Base-by-base conservation (phyloP, 2,329 filamentous ascomycete genomes). In the Trichoderma afroharzianum region DNA sequence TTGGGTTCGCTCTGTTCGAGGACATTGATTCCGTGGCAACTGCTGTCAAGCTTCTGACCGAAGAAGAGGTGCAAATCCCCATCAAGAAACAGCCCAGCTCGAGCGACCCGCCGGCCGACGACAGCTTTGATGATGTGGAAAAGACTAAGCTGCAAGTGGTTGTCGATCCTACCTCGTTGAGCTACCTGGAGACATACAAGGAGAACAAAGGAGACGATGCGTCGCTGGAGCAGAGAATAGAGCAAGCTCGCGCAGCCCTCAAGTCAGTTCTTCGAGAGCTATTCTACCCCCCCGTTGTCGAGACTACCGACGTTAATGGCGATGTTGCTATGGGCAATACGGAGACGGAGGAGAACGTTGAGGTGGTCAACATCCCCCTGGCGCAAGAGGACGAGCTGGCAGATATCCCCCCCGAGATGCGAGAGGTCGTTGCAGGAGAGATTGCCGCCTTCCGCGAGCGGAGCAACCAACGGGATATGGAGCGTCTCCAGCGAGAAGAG, bases 1-100 rank as follows among this genome's bases (percentile, higher is more conserved):
- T 98, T 84, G 96, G 95, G 15, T 98, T 99, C 82, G 96, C 95
- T 72, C 93, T 98, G 81, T 99, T 93, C 81, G 95, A 97, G 74
- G 95, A 98, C 80, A 90, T 91, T 28, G 93, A 97, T 81, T 95
- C 94, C 75, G 86, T 99, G 75, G 90, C 92, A 80, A 91, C 91
- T 58, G 96, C 95, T 57, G 90, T 95, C 70, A 94, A 97, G 80
- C 88, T 97, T 71, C 88, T 98, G 76, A 90, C 90, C 79, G 91
- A 96, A 76, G 86, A 98, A 74, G 87, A 94, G 78, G 89, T 98
- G 63, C 87, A 95, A 79, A 90, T 98, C 32, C 96, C 96, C 33
- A 85, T 90, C 53, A 93, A 94, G 83, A 92, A 91, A 80, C 93
- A 95, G 81, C 82, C 84, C 21, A 83, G 87, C 28, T 83, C 80